Conservation (phyloP, 768 basidiomycete species). For the Russula dissimulans region DNA sequence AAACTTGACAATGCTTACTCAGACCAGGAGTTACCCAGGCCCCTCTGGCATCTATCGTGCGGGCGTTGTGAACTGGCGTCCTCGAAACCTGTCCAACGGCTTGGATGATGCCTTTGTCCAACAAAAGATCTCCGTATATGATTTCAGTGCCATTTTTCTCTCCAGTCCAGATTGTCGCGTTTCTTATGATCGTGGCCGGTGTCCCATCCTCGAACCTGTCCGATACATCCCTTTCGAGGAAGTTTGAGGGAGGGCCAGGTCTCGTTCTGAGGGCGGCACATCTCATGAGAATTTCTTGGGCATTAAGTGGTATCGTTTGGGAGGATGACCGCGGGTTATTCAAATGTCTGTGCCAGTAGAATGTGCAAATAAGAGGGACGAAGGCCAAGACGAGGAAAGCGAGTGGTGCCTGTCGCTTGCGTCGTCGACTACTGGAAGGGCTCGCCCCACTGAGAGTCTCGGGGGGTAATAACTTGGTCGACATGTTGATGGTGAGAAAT, state of each 20-base stretch:
- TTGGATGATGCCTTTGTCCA: slow-evolving; percentile 58
- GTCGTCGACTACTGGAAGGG: background rate
- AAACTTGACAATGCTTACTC: slow-evolving; percentile 29
- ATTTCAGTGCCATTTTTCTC: slow-evolving; percentile 45
- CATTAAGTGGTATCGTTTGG: slow-evolving; percentile 22
- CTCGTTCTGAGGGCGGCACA: slow-evolving; percentile 26
- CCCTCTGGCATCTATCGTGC: slow-evolving; percentile 50
- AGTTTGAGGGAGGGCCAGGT: slow-evolving; percentile 27
- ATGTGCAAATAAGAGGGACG: slow-evolving; percentile 1
- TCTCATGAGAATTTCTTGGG: slow-evolving; percentile 23
- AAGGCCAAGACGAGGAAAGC: background rate
- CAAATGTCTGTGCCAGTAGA: slow-evolving; percentile 3
- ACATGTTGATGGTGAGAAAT: slow-evolving; percentile 1
- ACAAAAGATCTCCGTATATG: slow-evolving; percentile 51
- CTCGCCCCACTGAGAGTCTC: background rate
- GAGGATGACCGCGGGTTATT: background rate
- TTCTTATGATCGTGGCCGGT: slow-evolving; percentile 55
- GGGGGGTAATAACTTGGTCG: background rate
- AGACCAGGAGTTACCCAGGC: slow-evolving; percentile 60
- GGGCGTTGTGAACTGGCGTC: slow-evolving; percentile 34
- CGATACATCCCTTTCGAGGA: slow-evolving; percentile 31
- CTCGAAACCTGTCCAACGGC: slow-evolving; percentile 40
- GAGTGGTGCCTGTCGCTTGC: background rate
- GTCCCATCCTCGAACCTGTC: slow-evolving; percentile 64
- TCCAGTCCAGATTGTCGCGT: slow-evolving; percentile 62